Evolutionary conservation across 306 rosid genomes (phyloP), one percentile per base, ranked within the genome.

Genomic region (Fagus crenata): DNA sequence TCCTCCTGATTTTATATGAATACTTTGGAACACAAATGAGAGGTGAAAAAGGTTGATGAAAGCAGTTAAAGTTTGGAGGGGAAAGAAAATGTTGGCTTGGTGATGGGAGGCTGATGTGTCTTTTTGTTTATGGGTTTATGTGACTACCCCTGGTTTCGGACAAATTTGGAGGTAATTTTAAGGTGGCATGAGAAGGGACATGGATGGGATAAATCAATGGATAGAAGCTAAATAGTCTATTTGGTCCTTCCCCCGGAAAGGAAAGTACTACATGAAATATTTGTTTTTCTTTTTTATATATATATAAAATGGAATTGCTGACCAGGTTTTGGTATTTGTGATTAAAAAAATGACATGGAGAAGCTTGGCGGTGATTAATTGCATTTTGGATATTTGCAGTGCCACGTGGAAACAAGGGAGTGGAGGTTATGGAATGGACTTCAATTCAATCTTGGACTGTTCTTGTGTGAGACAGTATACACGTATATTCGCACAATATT

Each of bases 361-460:
- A 74, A 78, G 78, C 86, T 72, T 64, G 87, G 89, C 82, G 93
- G 85, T 77, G 81, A 81, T 82, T 80, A 72, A 77, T 15, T 81
- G 84, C 14, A 73, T 39, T 75, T 76, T 85, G 96, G 96, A 90
- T 89, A 89, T 87, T 84, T 82, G 80, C 4, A 15, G 60, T 75
- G 87, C 81, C 98, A 96, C 86, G 65, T 89, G 99, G 93, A 93
- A 78, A 35, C 3, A 81, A 54, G 41, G 56, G 81, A 74, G 67
- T 96, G 87, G 75, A 85, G 84, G 98, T 92, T 87, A 89, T 76
- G 87, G 93, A 84, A 65, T 79, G 89, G 87, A 86, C 86, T 79
- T 85, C 86, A 77, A 76, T 71, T 80, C 81, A 72, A 74, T 80
- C 77, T 85, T 86, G 86, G 73, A 81, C 87, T 75, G 39, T 67